Conservation (phyloP, 352 stramenopile species). For the Thraustochytrium striatum region DNA sequence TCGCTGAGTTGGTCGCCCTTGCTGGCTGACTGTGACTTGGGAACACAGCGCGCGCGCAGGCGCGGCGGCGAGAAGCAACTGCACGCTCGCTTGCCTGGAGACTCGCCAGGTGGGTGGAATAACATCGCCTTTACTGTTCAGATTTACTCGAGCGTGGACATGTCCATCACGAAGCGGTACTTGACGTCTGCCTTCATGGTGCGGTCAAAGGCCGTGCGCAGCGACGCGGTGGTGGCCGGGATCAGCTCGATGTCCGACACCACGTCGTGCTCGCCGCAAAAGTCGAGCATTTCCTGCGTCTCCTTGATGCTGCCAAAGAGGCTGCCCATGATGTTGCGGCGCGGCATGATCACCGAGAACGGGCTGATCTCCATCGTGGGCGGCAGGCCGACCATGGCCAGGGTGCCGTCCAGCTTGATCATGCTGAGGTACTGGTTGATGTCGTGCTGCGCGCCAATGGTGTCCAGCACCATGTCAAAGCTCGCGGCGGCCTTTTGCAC, state of each 20-base stretch:
- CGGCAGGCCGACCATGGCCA: constrained; percentile 68
- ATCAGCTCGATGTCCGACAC: constrained; percentile 53
- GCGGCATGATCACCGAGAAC: constrained; percentile 58
- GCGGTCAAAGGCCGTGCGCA: constrained; percentile 22
- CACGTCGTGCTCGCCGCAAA: constrained; percentile 72
- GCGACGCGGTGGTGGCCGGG: too few species aligned
- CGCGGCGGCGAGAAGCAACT: too few species aligned
- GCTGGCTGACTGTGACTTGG: too few species aligned
- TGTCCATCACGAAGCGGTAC: constrained; percentile 39
- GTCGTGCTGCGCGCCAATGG: constrained; percentile 60
- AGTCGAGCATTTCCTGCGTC: constrained; percentile 76
- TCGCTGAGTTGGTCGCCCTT: too few species aligned
- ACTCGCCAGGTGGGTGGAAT: too few species aligned
- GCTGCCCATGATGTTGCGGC: constrained; percentile 61
- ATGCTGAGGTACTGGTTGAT: constrained; percentile 63
- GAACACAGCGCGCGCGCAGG: too few species aligned
- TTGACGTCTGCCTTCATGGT: not conserved
- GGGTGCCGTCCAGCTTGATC: constrained; percentile 64
- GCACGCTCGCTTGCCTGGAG: too few species aligned
- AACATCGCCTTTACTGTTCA: too few species aligned
- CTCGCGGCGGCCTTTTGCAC: not conserved
- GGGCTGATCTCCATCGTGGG: constrained; percentile 61
- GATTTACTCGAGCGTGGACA: constrained; percentile 11
- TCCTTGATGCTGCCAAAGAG: constrained; percentile 71
- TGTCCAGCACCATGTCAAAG: constrained; percentile 69